Base-by-base conservation (phyloP, 164 flowering plant species). In the Vitis riparia region DNA sequence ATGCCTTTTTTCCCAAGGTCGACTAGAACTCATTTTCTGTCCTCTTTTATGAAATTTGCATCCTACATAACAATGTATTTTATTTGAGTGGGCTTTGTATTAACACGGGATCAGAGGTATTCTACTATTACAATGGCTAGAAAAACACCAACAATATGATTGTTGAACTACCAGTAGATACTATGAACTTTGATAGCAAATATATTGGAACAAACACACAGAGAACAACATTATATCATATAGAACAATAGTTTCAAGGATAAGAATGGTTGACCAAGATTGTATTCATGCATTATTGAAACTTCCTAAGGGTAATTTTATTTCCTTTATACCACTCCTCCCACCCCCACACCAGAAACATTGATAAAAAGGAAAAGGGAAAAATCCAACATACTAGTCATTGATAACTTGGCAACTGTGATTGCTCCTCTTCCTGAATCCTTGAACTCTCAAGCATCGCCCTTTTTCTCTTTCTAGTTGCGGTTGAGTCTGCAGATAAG, bases 381-480 rank as follows among this genome's bases (percentile, higher is more conserved):
- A 37, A 37, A 37, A 37, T 37, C 5, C 7, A 2, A 37, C 5
- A 37, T 37, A 6, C 7, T 55, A 51, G 65, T 65, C 68, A 74
- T 59, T 55, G 15, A 5, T 60, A 66, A 53, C 47, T 15, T 53
- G 67, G 58, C 14, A 58, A 55, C 6, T 67, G 56, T 27, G 67
- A 48, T 7, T 44, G 27, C 56, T 77, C 70, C 62, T 66, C 67
- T 17, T 17, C 75, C n/a, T 62, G 47, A 30, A 44, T 56, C 44
- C 63, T 48, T 27, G 73, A 52, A 64, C 51, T 66, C 37, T 59
- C 52, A 59, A 71, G 58, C 71, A 72, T 71, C 27, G 59, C 63
- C 75, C 75, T 82, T 77, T 80, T 76, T 71, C 51, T 76, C 70
- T 74, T 70, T 49, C 55, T 72, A 0, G 67, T 9, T 8, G 66